phyloP scores from a whole-genome alignment of 164 flowering plant genomes.

The Buxus sempervirens region DNA sequence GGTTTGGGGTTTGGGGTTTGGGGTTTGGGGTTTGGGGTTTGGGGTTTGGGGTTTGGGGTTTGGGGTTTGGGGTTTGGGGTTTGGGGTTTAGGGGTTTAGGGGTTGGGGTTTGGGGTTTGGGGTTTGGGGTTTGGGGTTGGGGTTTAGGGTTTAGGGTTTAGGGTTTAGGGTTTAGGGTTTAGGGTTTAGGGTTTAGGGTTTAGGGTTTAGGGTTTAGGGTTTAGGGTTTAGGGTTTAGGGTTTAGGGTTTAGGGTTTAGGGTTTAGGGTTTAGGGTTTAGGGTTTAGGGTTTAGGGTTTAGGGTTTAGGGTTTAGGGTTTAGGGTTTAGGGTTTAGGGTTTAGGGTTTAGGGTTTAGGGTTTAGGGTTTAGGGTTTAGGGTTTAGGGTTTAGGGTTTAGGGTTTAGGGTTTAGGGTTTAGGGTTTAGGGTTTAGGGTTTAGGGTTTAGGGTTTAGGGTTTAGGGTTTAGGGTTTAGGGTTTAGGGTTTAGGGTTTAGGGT shows the following conservation, averaged over 20 bases:
- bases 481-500: slow-evolving; percentile 11
- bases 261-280: not conserved
- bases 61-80: too few species aligned
- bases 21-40: too few species aligned
- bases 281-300: not conserved
- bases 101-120: too few species aligned
- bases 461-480: not conserved
- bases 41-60: too few species aligned
- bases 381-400: not conserved
- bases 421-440: not conserved
- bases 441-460: not conserved
- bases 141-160: too few species aligned
- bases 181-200: slow-evolving; percentile 10
- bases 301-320: not conserved
- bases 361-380: slow-evolving; percentile 11
- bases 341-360: not conserved
- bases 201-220: slow-evolving; percentile 13
- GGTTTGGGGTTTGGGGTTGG: too few species aligned
- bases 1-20: too few species aligned
- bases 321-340: slow-evolving; percentile 1
- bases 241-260: not conserved
- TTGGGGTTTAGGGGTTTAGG: too few species aligned
- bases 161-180: slow-evolving; percentile 4
- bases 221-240: slow-evolving; percentile 9
- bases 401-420: not conserved